phyloP scores from a whole-genome alignment of 2,329 filamentous ascomycete genomes.

The Fusarium sp. region DNA sequence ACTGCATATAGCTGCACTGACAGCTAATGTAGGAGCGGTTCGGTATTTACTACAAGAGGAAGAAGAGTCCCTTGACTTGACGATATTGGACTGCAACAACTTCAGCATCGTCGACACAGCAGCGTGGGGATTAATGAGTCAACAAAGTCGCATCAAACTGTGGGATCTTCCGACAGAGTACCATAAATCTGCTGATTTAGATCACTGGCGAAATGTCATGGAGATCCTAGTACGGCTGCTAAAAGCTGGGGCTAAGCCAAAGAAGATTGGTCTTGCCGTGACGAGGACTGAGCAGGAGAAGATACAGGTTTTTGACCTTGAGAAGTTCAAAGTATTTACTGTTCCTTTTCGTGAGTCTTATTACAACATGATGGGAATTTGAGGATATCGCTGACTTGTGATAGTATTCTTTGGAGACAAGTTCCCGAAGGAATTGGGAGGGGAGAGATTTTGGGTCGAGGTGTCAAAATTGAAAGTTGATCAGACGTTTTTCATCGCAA shows the following conservation, averaged over 20 bases:
- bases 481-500: background rate
- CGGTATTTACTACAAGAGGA: background rate
- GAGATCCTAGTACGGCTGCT: background rate
- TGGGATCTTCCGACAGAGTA: background rate
- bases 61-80: background rate
- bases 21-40: fast-evolving
- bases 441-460: background rate
- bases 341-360: background rate
- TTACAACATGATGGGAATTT: fast-evolving
- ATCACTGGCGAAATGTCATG: background rate
- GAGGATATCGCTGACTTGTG: fast-evolving
- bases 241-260: background rate
- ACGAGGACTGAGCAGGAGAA: background rate
- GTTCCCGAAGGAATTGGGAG: background rate
- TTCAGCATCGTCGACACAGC: background rate
- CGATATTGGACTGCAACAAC: background rate
- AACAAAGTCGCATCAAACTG: background rate
- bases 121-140: background rate
- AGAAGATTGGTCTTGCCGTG: background rate
- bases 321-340: background rate
- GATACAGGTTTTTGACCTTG: background rate
- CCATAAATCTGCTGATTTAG: background rate
- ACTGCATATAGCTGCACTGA: background rate
- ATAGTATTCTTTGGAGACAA: background rate
- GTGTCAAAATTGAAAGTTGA: background rate